Evolutionary conservation across 805 yeast genomes (phyloP), one percentile per base, ranked within the genome.

Genomic region (Barnettozyma californica): DNA sequence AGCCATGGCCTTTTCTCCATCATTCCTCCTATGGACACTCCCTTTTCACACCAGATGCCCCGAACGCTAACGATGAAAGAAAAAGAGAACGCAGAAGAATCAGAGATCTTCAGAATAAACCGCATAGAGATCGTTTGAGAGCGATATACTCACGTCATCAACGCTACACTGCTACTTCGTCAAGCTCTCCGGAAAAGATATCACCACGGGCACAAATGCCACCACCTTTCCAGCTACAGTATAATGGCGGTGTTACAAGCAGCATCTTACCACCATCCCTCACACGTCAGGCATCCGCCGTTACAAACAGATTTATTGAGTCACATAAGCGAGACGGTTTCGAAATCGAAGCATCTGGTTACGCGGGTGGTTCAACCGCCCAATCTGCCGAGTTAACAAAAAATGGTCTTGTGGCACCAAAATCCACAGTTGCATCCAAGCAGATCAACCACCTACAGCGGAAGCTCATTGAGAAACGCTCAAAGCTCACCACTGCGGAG

Each of bases 31-130:
- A 78, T 57, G 97, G 97, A 81, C 96, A 52, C 40, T 56, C 61
- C 0, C 88, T 96, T 5, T 92, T 92, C 67, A 74, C 84, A n/a
- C 76, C 76, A 44, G 92, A 87, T 59, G 62, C 70, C 5, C 49
- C 71, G 0, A 68, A 68, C 26, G 47, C 53, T 18, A 68, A 70
- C 34, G 71, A 71, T 52, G 67, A 66, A 41, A 72, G 71, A 23
- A 66, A 72, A 38, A 70, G 69, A 46, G 68, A 66, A 53, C 55
- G 62, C 18, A 54, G 67, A 36, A 50, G 43, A 37, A 7, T 47
- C 16, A 53, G 63, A 43, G 63, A 60, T 39, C 52, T 53, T 13
- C 63, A 68, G 38, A 64, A 71, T n/a, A 63, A 65, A 43, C 64
- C 65, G 16, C 74, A 72, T 57, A 64, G 81, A 66, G 62, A 50